Percentiles rank a stretch among this genome's conserved stretches.
Evolutionary conservation across 2,329 filamentous ascomycete genomes (phyloP).

Genomic region (Aspergillus floridensis): DNA sequence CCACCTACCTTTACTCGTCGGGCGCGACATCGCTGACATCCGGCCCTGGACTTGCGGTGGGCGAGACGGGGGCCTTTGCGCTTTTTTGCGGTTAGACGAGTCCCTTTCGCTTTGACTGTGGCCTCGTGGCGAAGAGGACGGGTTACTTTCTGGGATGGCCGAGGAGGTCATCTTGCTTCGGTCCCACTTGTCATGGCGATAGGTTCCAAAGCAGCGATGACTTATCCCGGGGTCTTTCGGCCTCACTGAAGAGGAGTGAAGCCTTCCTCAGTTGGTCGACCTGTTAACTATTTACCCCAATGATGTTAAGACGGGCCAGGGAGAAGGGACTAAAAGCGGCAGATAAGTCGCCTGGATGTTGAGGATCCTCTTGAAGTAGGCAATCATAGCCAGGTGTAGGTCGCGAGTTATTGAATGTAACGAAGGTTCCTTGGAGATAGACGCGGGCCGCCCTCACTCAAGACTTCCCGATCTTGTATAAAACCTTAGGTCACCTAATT

Average conservation of each 20-base stretch:
- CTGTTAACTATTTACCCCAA: not conserved
- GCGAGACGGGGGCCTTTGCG: not conserved
- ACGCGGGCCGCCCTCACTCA: no score
- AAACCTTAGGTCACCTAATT: no score
- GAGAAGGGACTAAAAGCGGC: not conserved
- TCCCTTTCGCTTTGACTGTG: not conserved
- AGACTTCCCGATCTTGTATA: no score
- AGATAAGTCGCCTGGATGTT: not conserved
- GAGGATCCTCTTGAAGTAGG: no score
- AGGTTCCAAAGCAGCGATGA: not conserved
- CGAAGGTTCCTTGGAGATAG: no score
- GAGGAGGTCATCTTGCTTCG: not conserved
- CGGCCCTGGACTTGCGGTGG: not conserved
- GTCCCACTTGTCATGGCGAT: not conserved
- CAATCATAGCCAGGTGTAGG: no score
- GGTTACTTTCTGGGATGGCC: not conserved
- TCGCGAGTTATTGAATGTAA: no score
- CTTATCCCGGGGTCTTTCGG: not conserved
- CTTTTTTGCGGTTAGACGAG: not conserved
- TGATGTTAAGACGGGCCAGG: not conserved
- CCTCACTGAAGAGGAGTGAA: not conserved
- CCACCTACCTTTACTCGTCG: not conserved
- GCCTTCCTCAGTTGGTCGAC: not conserved
- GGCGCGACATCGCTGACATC: not conserved
- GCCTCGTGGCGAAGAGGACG: not conserved